These are phyloP conservation scores for Trichoderma pleuroti DNA, from an alignment of 2,329 filamentous ascomycete genomes.

Conservation along the genomic window DNA sequence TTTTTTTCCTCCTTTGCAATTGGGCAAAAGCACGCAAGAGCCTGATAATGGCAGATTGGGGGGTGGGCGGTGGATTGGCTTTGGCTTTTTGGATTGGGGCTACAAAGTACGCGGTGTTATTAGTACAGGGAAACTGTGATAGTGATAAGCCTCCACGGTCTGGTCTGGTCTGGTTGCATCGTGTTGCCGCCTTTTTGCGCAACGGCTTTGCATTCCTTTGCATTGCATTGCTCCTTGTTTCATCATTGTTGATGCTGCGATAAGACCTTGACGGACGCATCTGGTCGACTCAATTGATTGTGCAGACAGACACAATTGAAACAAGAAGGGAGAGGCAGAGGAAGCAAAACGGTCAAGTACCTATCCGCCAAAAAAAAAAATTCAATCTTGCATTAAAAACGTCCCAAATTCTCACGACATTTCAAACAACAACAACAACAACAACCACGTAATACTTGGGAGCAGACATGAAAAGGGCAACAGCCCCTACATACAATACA, in stretches of 20 bases:
- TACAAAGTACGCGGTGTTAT: neutral
- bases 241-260: neutral
- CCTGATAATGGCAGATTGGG: constrained; percentile 14
- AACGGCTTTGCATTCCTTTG: neutral
- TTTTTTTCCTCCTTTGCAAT: neutral
- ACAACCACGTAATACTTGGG: neutral
- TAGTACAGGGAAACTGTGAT: constrained; percentile 1
- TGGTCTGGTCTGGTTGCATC: neutral
- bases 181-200: neutral
- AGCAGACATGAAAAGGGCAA: neutral
- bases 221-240: neutral
- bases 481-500: neutral
- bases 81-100: neutral
- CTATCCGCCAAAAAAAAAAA: neutral
- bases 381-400: neutral
- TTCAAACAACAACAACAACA: too few relatives aligned
- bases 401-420: neutral
- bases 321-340: neutral
- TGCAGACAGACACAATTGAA: neutral
- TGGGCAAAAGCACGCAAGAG: constrained; percentile 5
- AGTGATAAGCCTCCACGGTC: neutral
- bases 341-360: neutral
- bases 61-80: constrained; percentile 5
- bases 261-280: neutral
- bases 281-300: neutral